Evolutionary conservation across 176 grass and related monocot species (phyloP).

Genomic region (Aegilops sharonensis): DNA sequence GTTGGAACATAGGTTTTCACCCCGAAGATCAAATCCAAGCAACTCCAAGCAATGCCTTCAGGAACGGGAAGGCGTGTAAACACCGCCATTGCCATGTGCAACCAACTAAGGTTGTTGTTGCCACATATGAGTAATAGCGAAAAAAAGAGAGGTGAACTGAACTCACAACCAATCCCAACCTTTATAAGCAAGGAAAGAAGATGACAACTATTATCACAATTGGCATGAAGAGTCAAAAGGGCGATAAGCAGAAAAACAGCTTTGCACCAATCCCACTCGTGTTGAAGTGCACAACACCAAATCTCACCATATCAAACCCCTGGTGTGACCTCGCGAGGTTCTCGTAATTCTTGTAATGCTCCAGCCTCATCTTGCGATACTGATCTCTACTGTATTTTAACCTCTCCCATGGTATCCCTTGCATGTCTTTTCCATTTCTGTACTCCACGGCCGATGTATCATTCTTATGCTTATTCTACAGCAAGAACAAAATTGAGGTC

Average conservation of each 20-base stretch:
- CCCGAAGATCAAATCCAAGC: background rate
- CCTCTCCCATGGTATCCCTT: constrained; percentile 69
- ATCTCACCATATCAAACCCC: constrained; percentile 30
- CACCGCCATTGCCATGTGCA: background rate
- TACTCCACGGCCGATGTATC: constrained; percentile 34
- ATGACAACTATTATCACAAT: background rate
- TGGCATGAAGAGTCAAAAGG: background rate
- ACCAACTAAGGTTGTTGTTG: background rate
- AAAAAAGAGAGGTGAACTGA: background rate
- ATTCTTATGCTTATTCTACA: constrained; percentile 25
- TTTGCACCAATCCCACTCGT: background rate
- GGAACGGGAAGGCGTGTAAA: background rate
- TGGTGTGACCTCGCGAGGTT: constrained; percentile 13
- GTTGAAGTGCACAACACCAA: background rate
- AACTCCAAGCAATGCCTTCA: background rate
- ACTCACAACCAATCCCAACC: background rate
- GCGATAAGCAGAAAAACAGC: background rate
- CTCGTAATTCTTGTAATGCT: constrained; percentile 59
- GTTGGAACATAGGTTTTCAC: background rate
- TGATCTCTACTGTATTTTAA: constrained; percentile 47
- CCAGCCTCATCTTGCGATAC: constrained; percentile 66
- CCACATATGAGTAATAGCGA: background rate
- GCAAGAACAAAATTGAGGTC: background rate
- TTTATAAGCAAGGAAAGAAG: background rate
- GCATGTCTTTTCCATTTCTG: constrained; percentile 52